Evolutionary conservation across 2,329 filamentous ascomycete genomes (phyloP).

Genomic region (Fusarium austroafricanum): DNA sequence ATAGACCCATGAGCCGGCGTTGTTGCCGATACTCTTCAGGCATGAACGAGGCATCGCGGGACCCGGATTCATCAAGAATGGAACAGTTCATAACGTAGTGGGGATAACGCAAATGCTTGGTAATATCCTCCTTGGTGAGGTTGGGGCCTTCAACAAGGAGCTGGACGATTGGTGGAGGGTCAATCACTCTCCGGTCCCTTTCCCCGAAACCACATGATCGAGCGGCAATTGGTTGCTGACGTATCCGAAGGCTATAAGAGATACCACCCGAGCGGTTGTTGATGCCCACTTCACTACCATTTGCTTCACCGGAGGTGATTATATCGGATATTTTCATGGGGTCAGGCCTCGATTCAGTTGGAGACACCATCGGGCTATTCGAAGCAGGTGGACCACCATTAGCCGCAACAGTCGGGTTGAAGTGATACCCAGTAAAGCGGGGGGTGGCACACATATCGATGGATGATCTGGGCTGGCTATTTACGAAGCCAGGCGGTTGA

Average conservation of each 20-base stretch:
- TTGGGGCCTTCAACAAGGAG: slow-evolving; percentile 71
- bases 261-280: slow-evolving; percentile 24
- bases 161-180: slow-evolving; percentile 85
- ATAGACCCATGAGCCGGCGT: slow-evolving; percentile 81
- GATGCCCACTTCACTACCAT: neutral
- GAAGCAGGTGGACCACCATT: neutral
- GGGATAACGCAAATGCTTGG: slow-evolving; percentile 66
- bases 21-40: slow-evolving; percentile 78
- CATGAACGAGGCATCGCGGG: slow-evolving; percentile 76
- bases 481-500: slow-evolving; percentile 7
- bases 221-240: slow-evolving; percentile 82
- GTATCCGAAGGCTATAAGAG: slow-evolving; percentile 60
- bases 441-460: slow-evolving; percentile 4
- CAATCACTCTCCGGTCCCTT: slow-evolving; percentile 82
- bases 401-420: slow-evolving; percentile 1
- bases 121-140: slow-evolving; percentile 65
- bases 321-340: slow-evolving; percentile 43
- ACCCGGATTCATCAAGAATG: slow-evolving; percentile 76
- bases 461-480: slow-evolving; percentile 14
- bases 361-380: slow-evolving; percentile 26
- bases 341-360: slow-evolving; percentile 32
- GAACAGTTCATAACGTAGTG: slow-evolving; percentile 81
- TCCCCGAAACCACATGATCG: slow-evolving; percentile 87
- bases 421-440: slow-evolving; percentile 10
- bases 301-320: slow-evolving; percentile 17